phyloP scores from a whole-genome alignment of 2,329 filamentous ascomycete genomes.

The Fusarium sarcochroum region DNA sequence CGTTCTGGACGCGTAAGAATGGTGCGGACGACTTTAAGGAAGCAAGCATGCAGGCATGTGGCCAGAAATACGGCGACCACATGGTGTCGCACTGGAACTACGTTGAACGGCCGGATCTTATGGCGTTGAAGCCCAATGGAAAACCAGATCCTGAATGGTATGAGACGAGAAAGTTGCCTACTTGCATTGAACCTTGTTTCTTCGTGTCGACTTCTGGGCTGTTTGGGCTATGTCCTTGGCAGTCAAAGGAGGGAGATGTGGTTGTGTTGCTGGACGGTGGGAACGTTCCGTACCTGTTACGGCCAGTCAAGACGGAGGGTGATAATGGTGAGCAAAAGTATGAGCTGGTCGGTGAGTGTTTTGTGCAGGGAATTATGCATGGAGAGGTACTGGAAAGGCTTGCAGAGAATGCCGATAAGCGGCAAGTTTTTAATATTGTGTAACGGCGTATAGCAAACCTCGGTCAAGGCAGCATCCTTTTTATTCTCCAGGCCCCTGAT shows the following conservation, averaged over 20 bases:
- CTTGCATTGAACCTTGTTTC: constrained; percentile 24
- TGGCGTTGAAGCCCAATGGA: background rate
- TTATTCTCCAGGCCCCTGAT: too few species aligned
- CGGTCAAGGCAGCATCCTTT: too few species aligned
- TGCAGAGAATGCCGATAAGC: background rate
- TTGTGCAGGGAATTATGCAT: constrained; percentile 32
- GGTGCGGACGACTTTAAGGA: background rate
- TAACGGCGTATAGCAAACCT: background rate
- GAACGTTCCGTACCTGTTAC: constrained; percentile 31
- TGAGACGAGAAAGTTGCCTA: constrained; percentile 10
- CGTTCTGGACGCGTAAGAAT: constrained; percentile 15
- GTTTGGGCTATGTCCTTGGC: constrained; percentile 36
- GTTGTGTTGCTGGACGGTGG: constrained; percentile 28
- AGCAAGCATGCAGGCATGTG: background rate
- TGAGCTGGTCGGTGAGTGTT: constrained; percentile 34
- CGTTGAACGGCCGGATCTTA: background rate
- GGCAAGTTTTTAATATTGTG: constrained; percentile 9
- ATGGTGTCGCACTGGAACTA: constrained; percentile 30
- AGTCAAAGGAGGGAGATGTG: constrained; percentile 20
- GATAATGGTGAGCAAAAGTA: background rate
- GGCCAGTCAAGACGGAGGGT: background rate
- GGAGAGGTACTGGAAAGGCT: constrained; percentile 13
- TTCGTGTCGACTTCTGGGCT: constrained; percentile 18
- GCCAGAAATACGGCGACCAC: constrained; percentile 27
- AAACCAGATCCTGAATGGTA: background rate